A percentile compares a stretch with the other conserved stretches of the same genome.
These are phyloP conservation scores for Quambalaria eucalypti DNA, from an alignment of 1,284 basidiomycete species.

Conservation along the genomic window DNA sequence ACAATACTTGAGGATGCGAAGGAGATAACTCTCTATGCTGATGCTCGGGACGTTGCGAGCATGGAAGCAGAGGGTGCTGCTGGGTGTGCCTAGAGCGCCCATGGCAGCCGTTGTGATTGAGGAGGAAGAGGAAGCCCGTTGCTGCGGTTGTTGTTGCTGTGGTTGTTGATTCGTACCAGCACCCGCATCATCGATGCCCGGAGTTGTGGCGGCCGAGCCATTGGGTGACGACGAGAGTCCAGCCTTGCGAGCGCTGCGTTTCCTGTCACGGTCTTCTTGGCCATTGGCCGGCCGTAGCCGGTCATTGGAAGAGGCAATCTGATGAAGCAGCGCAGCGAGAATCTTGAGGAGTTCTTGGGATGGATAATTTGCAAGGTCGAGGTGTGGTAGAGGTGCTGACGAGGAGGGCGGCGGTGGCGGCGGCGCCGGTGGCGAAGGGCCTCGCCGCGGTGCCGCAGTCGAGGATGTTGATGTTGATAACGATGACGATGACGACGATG, in stretches of 20 bases:
- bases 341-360: conserved; percentile 66
- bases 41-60: conserved; percentile 92
- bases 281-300: conserved; percentile 36
- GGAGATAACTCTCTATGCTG: conserved; percentile 82
- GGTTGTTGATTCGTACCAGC: too few relatives aligned
- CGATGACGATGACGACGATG: not conserved
- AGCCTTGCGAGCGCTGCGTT: conserved; percentile 13
- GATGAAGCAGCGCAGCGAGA: conserved; percentile 78
- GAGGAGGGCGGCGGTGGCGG: conserved; percentile 8
- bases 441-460: conserved; percentile 8
- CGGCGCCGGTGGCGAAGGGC: conserved; percentile 23
- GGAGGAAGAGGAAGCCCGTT: too few relatives aligned
- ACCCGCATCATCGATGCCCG: too few relatives aligned
- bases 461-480: not conserved
- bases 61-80: conserved; percentile 82
- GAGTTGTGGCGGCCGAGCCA: not conserved
- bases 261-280: conserved; percentile 7
- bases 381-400: conserved; percentile 37
- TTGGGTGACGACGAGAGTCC: conserved; percentile 4
- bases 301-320: conserved; percentile 88
- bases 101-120: conserved; percentile 65
- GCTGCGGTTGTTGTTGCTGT: too few relatives aligned
- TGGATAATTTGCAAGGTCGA: conserved; percentile 55
- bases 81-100: conserved; percentile 64
- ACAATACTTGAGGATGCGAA: conserved; percentile 94